A percentile compares a stretch with the other conserved stretches of the same genome.
Conservation (phyloP, 2,329 filamentous ascomycete species). For the Aspergillus sp. region DNA sequence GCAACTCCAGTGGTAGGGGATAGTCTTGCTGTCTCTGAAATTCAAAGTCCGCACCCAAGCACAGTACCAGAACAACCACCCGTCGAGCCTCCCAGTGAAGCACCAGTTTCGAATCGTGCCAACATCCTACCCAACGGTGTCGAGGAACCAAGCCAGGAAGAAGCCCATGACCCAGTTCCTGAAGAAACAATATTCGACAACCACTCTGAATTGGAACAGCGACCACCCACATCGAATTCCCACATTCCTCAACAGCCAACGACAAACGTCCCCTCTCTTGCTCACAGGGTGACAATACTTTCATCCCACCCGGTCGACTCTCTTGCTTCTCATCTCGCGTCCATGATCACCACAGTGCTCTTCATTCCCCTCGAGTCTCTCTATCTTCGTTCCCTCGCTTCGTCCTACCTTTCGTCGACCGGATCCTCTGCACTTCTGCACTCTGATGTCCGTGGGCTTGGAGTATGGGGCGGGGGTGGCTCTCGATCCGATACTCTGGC, state of each 20-base stretch:
- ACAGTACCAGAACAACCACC: constrained; percentile 5
- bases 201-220: constrained; percentile 9
- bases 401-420: constrained; percentile 29
- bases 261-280: constrained; percentile 7
- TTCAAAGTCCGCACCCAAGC: constrained; percentile 4
- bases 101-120: constrained; percentile 6
- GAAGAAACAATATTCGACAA: constrained; percentile 8
- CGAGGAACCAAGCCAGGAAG: constrained; percentile 23
- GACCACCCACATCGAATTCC: constrained; percentile 13
- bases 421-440: constrained; percentile 15
- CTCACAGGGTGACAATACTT: constrained; percentile 39
- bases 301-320: constrained; percentile 39
- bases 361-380: constrained; percentile 38
- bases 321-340: constrained; percentile 37
- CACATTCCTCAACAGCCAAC: constrained; percentile 11
- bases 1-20: constrained; percentile 12
- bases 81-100: constrained; percentile 7
- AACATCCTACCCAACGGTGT: constrained; percentile 27
- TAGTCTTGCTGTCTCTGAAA: constrained; percentile 1
- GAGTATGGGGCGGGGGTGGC: constrained; percentile 31
- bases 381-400: constrained; percentile 35
- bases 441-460: constrained; percentile 27
- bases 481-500: constrained; percentile 23
- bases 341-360: constrained; percentile 31
- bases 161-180: constrained; percentile 9